Conservation (phyloP, 768 basidiomycete species). For the Boletus rex-veris region DNA sequence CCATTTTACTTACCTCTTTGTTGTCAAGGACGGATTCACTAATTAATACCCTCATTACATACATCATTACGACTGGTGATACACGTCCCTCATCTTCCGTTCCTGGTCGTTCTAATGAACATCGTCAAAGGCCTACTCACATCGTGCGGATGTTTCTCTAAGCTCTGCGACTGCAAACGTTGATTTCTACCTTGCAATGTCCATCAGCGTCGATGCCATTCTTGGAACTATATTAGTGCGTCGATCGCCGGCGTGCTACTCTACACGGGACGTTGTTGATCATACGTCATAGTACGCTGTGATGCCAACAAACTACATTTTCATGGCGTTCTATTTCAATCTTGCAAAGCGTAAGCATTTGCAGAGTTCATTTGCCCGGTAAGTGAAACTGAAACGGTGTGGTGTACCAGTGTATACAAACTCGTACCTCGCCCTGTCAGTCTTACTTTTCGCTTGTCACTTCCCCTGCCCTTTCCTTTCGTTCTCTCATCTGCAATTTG, state of each 20-base stretch:
- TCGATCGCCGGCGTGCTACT: background rate
- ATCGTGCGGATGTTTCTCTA: conserved; percentile 28
- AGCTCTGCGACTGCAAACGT: background rate
- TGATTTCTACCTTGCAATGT: background rate
- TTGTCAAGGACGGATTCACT: conserved; percentile 47
- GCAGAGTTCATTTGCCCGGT: background rate
- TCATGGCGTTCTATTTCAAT: conserved; percentile 51
- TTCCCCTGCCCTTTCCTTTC: no score
- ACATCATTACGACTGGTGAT: conserved; percentile 54
- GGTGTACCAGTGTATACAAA: conserved; percentile 47
- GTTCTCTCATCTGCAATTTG: no score
- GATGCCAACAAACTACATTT: conserved; percentile 56
- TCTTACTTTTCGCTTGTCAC: background rate
- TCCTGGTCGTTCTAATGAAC: background rate
- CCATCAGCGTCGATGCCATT: conserved; percentile 42
- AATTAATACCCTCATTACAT: conserved; percentile 45
- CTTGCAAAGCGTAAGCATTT: conserved; percentile 48
- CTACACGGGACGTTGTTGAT: background rate
- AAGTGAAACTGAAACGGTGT: background rate
- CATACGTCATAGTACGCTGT: conserved; percentile 33
- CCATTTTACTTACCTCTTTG: background rate
- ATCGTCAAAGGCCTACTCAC: conserved; percentile 38
- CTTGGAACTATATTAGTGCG: conserved; percentile 41
- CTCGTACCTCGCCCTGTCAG: conserved; percentile 48
- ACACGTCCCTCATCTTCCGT: conserved; percentile 12